Base-by-base conservation (phyloP, 1,284 basidiomycete species). In the Dichomitus squalens region DNA sequence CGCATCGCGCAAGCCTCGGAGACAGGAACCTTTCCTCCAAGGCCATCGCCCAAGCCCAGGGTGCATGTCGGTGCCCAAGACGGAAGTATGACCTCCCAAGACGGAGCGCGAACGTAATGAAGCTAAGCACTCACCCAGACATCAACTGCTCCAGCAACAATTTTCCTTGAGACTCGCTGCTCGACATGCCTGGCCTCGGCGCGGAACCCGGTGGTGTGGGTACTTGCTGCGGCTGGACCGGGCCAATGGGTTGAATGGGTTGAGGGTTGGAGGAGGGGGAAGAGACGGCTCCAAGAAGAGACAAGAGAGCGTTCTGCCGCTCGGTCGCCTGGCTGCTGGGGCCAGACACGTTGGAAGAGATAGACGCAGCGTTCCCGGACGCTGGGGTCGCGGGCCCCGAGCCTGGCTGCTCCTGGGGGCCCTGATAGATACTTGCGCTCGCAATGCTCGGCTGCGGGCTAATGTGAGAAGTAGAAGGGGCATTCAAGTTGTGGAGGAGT, bases 61-160 rank as follows among this genome's bases (percentile, higher is more conserved):
- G n/a, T n/a, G n/a, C n/a, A n/a, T n/a, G n/a, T n/a, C n/a, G n/a
- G n/a, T n/a, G n/a, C n/a, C n/a, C n/a, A n/a, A n/a, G n/a, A n/a
- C n/a, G n/a, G n/a, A n/a, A n/a, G n/a, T n/a, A n/a, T n/a, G n/a
- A n/a, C n/a, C n/a, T n/a, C n/a, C n/a, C 12, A 33, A n/a, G 38
- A 55, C 9, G 53, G 56, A 49, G 34, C 27, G 8, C 20, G 36
- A 34, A 16, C 23, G 23, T 7, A 11, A 51, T 40, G 23, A 40
- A 53, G 59, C 58, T 50, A 36, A 63, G 27, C 18, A 79, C 87
- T 76, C 69, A 92, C 89, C 87, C 86, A 57, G 85, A 79, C 85
- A 92, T 90, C 59, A 92, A 76, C 68, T 91, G 87, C 64, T 92
- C 90, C 56, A 92, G 73, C 63, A 92, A 71, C 58, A 86, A 77